Conservation (phyloP, 1,139 yeast genomes). For the Nakaseomyces nivariensis region DNA sequence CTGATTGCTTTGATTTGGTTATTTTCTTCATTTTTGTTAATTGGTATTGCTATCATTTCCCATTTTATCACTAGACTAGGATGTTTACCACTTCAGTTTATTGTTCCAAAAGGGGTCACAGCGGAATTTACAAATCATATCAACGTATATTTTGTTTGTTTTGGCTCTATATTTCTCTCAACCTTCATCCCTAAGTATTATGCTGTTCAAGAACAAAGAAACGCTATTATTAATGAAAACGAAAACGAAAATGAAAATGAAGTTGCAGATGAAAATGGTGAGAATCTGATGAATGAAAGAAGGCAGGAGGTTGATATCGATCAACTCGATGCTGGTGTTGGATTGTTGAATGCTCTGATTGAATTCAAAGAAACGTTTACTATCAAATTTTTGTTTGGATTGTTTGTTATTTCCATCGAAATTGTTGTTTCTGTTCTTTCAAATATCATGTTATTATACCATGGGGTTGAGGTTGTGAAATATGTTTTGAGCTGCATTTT, state of each 20-base stretch:
- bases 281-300: background rate
- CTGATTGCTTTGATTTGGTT: slow-evolving; percentile 60
- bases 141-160: slow-evolving; percentile 16
- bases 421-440: background rate
- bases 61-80: slow-evolving; percentile 18
- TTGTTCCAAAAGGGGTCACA: background rate
- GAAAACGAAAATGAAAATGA: background rate
- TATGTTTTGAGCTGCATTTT: background rate
- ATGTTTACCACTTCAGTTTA: background rate
- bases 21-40: slow-evolving; percentile 47
- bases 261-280: background rate
- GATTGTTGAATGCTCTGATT: background rate
- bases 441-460: background rate
- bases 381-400: background rate
- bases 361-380: background rate
- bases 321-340: background rate
- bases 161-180: slow-evolving; percentile 19
- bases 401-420: background rate
- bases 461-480: background rate
- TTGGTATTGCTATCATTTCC: slow-evolving; percentile 30
- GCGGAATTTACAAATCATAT: slow-evolving; percentile 6
- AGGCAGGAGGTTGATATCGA: background rate
- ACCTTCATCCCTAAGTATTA: slow-evolving; percentile 2
- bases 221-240: background rate
- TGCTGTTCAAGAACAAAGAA: background rate